phyloP scores from a whole-genome alignment of 202 grass and related monocot species.

The Carex arenaria region DNA sequence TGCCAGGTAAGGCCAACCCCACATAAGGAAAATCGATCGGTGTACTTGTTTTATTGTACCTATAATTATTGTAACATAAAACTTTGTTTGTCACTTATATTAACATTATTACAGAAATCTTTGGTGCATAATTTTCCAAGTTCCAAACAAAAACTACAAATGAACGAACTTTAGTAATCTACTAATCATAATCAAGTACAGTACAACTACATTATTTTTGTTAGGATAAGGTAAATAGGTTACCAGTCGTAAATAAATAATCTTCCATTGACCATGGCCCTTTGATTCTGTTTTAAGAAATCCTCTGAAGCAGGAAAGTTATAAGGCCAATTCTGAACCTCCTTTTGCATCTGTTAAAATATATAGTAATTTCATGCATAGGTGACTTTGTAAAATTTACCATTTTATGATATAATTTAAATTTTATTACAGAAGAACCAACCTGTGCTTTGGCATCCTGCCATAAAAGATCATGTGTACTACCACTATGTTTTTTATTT shows the following conservation, averaged over 20 bases:
- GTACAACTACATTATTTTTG: not conserved
- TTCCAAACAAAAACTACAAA: too few species aligned
- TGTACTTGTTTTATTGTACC: not conserved
- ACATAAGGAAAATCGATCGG: slow-evolving; percentile 26
- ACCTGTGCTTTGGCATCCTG: slow-evolving; percentile 56
- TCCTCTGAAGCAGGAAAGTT: slow-evolving; percentile 45
- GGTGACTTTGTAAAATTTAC: not conserved
- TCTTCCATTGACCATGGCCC: slow-evolving; percentile 37
- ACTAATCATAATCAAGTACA: not conserved
- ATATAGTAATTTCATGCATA: not conserved
- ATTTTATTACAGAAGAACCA: not conserved
- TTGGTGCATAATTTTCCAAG: not conserved
- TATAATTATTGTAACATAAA: slow-evolving; percentile 1
- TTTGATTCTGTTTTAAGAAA: slow-evolving; percentile 38
- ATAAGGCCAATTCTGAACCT: slow-evolving; percentile 61
- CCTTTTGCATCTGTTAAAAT: slow-evolving; percentile 26
- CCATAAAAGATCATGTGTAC: slow-evolving; percentile 35
- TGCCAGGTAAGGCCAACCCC: slow-evolving; percentile 54
- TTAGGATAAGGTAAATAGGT: not conserved
- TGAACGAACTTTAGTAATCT: too few species aligned
- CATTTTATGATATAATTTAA: not conserved
- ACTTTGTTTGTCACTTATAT: not conserved
- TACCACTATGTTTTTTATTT: not conserved
- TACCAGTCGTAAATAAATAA: slow-evolving; percentile 45
- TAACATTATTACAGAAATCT: not conserved